A percentile compares a stretch with the other conserved stretches of the same genome.
Evolutionary conservation across 345 rosid species (phyloP).

Genomic region (Arabis hirsuta): DNA sequence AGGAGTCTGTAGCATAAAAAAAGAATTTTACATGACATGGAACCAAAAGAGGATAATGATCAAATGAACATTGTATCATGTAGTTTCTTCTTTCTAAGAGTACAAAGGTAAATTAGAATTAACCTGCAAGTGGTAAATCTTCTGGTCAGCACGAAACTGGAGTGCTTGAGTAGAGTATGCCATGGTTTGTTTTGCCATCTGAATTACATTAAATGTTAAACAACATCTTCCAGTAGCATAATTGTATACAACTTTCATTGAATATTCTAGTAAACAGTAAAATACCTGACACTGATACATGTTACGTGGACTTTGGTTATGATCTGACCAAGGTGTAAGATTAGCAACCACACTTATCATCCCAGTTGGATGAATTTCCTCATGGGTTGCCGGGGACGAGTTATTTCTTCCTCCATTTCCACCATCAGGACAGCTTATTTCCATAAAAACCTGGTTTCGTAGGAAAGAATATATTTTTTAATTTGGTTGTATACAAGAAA

Average conservation of each 20-base stretch:
- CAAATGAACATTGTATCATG: conserved; percentile 21
- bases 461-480: conserved; percentile 21
- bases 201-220: conserved; percentile 22
- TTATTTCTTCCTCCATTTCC: conserved; percentile 88
- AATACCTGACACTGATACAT: conserved; percentile 98
- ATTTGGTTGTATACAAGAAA: conserved; percentile 28
- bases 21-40: conserved; percentile 6
- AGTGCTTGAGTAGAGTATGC: conserved; percentile 88
- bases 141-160: conserved; percentile 86
- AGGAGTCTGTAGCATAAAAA: conserved; percentile 73
- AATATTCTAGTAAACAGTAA: conserved; percentile 14
- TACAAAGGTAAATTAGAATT: conserved; percentile 4
- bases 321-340: conserved; percentile 99
- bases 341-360: conserved; percentile 98
- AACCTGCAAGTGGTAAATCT: conserved; percentile 96
- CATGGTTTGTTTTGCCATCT: conserved; percentile 99
- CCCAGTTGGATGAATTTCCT: conserved; percentile 91
- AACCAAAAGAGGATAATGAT: conserved; percentile 18
- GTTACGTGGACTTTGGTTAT: conserved; percentile 97
- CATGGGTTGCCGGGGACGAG: conserved; percentile 79
- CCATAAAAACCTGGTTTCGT: conserved; percentile 80
- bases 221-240: conserved; percentile 19
- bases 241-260: conserved; percentile 4
- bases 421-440: conserved; percentile 96
- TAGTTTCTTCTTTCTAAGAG: conserved; percentile 16